Conservation (phyloP, 2,329 filamentous ascomycete genomes). For the Emergomyces pasteurianus region DNA sequence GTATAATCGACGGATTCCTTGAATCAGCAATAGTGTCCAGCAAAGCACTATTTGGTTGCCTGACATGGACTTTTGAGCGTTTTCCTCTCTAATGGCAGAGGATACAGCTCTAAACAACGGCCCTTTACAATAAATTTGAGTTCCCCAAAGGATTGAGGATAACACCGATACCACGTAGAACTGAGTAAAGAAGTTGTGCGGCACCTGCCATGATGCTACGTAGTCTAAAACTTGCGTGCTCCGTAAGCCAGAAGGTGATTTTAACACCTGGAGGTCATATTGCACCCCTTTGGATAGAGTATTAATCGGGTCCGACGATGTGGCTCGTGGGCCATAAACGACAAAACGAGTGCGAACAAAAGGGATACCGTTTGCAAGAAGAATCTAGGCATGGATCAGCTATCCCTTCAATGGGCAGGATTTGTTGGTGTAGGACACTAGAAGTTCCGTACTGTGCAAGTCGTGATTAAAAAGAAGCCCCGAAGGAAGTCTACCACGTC, state of each 20-base stretch:
- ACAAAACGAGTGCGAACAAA: constrained; percentile 45
- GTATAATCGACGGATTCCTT: constrained; percentile 62
- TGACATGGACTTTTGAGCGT: constrained; percentile 39
- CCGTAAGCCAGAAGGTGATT: constrained; percentile 7
- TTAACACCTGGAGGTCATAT: not conserved
- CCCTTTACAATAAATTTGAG: constrained; percentile 49
- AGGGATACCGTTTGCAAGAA: constrained; percentile 41
- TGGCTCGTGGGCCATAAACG: constrained; percentile 46
- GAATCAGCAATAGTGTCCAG: constrained; percentile 63
- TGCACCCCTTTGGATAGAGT: not conserved
- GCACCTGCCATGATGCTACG: constrained; percentile 50
- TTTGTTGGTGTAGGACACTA: no score
- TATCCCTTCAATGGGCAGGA: not conserved
- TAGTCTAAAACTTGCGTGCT: constrained; percentile 34
- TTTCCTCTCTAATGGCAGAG: constrained; percentile 27
- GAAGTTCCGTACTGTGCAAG: constrained; percentile 3
- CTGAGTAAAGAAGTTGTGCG: constrained; percentile 79
- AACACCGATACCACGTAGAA: constrained; percentile 67
- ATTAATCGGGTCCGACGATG: constrained; percentile 9
- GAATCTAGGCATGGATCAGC: constrained; percentile 24
- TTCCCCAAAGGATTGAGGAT: constrained; percentile 62
- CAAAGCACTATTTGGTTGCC: constrained; percentile 51
- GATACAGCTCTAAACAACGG: constrained; percentile 40
- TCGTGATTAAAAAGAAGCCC: constrained; percentile 2
- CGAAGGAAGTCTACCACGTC: constrained; percentile 1